A percentile compares a stretch with the other conserved stretches of the same genome.
Evolutionary conservation across 2,329 filamentous ascomycete species (phyloP).

Genomic region (Colletotrichum trifolii): DNA sequence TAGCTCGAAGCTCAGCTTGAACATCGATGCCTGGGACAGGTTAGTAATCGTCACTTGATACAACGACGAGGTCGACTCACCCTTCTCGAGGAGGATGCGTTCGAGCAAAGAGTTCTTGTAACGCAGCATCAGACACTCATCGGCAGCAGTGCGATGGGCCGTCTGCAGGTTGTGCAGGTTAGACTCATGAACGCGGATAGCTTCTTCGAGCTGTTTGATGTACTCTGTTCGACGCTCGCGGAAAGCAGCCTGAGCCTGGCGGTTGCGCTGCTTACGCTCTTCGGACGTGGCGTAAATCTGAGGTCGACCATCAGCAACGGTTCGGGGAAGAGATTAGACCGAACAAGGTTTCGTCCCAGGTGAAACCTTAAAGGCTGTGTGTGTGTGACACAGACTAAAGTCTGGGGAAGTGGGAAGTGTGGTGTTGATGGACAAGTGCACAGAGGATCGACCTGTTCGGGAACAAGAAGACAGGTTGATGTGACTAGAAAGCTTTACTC

Average conservation of each 20-base stretch:
- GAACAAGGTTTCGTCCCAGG: slow-evolving; percentile 28
- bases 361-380: slow-evolving; percentile 15
- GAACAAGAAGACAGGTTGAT: slow-evolving; percentile 35
- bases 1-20: slow-evolving; percentile 92
- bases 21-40: slow-evolving; percentile 84
- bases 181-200: slow-evolving; percentile 96
- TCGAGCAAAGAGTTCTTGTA: slow-evolving; percentile 99
- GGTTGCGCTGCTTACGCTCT: slow-evolving; percentile 96
- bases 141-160: slow-evolving; percentile 91
- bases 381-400: slow-evolving; percentile 26
- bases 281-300: slow-evolving; percentile 99
- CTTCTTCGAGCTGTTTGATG: slow-evolving; percentile 98
- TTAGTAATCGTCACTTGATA: neutral
- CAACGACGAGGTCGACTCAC: slow-evolving; percentile 55
- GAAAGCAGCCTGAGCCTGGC: slow-evolving; percentile 97
- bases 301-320: slow-evolving; percentile 27
- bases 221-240: slow-evolving; percentile 97
- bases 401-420: slow-evolving; percentile 27
- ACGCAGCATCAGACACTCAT: slow-evolving; percentile 97
- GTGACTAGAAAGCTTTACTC: slow-evolving; percentile 61
- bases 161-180: slow-evolving; percentile 92
- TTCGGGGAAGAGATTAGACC: slow-evolving; percentile 35
- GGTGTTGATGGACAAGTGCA: slow-evolving; percentile 19
- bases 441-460: slow-evolving; percentile 3
- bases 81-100: slow-evolving; percentile 95